A percentile compares a stretch with the other conserved stretches of the same genome.
Conservation (phyloP, 108 stramenopile genomes). For the Licmophora abbreviata region DNA sequence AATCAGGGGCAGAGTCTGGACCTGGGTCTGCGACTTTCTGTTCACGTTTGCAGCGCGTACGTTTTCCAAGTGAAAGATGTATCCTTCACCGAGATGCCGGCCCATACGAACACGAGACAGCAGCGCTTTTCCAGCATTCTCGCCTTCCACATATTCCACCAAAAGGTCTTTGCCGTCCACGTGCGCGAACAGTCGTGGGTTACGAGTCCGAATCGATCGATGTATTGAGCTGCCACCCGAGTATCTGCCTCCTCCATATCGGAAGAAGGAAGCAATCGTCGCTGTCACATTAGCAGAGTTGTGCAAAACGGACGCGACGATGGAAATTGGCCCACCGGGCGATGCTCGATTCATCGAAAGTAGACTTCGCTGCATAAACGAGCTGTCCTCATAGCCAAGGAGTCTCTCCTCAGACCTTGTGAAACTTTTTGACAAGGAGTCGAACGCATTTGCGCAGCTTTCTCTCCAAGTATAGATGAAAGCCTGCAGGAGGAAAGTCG, state of each 20-base stretch:
- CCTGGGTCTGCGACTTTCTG: constrained; percentile 10
- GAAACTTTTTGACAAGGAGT: constrained; percentile 12
- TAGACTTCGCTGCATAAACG: not conserved
- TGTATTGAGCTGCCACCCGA: not conserved
- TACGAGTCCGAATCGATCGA: constrained; percentile 24
- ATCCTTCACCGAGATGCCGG: constrained; percentile 50
- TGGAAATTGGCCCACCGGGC: not conserved
- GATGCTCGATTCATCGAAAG: too few relatives aligned
- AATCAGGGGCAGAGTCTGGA: constrained; percentile 11
- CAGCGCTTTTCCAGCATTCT: constrained; percentile 51
- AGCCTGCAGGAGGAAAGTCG: constrained; percentile 39
- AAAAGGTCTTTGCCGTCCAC: constrained; percentile 47
- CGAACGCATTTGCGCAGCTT: constrained; percentile 22
- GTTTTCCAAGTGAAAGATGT: constrained; percentile 39
- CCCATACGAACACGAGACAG: constrained; percentile 48
- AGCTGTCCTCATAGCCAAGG: too few relatives aligned
- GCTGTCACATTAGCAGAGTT: constrained; percentile 12
- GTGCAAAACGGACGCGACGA: constrained; percentile 1
- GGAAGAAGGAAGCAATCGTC: not conserved
- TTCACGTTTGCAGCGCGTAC: constrained; percentile 9
- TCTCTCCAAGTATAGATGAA: constrained; percentile 34
- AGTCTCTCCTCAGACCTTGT: constrained; percentile 1
- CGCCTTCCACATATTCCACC: constrained; percentile 58
- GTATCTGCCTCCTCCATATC: constrained; percentile 4
- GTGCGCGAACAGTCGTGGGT: constrained; percentile 50